Percentiles rank a stretch among this genome's conserved stretches.
Evolutionary conservation across 1,139 yeast species (phyloP).

Genomic region (Scheffersomyces titani): DNA sequence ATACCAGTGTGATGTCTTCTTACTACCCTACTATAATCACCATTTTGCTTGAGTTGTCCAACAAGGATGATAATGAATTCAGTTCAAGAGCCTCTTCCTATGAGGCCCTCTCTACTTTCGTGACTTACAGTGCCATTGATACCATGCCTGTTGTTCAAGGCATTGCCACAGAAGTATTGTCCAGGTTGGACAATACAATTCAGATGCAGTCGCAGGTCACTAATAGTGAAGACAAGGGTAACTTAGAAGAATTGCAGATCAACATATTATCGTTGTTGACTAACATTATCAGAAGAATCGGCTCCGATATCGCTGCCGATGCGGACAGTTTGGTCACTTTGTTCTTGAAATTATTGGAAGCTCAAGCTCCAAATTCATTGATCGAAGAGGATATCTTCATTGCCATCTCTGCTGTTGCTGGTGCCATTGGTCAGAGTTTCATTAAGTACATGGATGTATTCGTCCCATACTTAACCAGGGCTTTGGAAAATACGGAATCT

Average conservation of each 20-base stretch:
- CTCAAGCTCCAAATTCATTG: slow-evolving; percentile 67
- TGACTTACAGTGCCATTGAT: slow-evolving; percentile 70
- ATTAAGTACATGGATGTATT: slow-evolving; percentile 77
- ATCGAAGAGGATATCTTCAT: slow-evolving; percentile 94
- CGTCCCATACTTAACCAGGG: slow-evolving; percentile 76
- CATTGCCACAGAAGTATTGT: slow-evolving; percentile 73
- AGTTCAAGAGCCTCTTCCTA: slow-evolving; percentile 94
- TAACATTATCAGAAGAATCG: slow-evolving; percentile 82
- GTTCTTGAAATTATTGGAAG: slow-evolving; percentile 66
- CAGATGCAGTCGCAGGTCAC: slow-evolving; percentile 53
- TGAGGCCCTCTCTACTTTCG: slow-evolving; percentile 86
- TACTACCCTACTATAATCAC: slow-evolving; percentile 73
- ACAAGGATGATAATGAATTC: slow-evolving; percentile 76
- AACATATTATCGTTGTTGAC: slow-evolving; percentile 86
- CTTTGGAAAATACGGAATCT: slow-evolving; percentile 79
- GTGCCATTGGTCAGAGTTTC: slow-evolving; percentile 71
- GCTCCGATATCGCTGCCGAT: slow-evolving; percentile 62
- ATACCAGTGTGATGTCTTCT: slow-evolving; percentile 67
- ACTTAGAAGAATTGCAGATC: slow-evolving; percentile 86
- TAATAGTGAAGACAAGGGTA: slow-evolving; percentile 69
- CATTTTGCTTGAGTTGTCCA: slow-evolving; percentile 66
- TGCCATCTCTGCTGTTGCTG: slow-evolving; percentile 87
- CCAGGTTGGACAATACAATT: slow-evolving; percentile 69
- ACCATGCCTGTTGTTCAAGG: slow-evolving; percentile 68
- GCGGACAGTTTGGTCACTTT: slow-evolving; percentile 85